Base-by-base conservation (phyloP, 2,329 filamentous ascomycete genomes). In the Fusarium tanahbumbuense region DNA sequence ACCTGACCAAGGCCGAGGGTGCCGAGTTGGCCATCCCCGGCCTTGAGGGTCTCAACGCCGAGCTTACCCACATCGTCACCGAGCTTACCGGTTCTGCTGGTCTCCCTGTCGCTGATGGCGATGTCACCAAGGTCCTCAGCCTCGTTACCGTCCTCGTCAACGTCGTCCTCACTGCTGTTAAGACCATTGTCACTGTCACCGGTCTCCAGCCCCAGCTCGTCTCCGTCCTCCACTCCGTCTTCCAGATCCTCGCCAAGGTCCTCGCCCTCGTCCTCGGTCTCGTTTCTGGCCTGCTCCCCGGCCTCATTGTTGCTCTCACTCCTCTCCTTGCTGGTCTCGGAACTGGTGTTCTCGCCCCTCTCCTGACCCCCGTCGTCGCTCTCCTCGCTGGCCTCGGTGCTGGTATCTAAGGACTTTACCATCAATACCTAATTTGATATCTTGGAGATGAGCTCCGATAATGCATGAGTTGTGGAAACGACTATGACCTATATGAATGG, bases 251-350 rank as follows among this genome's bases (percentile, higher is more conserved):
- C 37, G 47, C 72, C 60, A 70, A 74, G 53, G 57, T 78, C 20
- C 63, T 78, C 11, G 42, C 37, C 18, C 67, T 74, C 5, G 62
- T 78, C 67, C 67, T 65, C 22, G 73, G 67, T 30, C 67, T 76
- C 28, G 55, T 77, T 12, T 45, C 40, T 20, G 71, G 42, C 30
- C 60, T 75, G 50, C 44, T 77, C n/a, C 74, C 76, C 45, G 73
- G 68, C 11, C 64, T 78, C 23, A 27, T 76, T 32, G 63, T 65
- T 49, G 69, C 53, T 28, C 75, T 78, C 16, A 56, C 52, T 44
- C 76, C 76, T 63, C 66, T 78, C 60, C 75, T 78, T 15, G 58
- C 67, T 45, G 73, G 64, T 13, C 68, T 78, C 49, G 64, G 72
- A 27, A 68, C 62, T 44, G 72, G 66, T 25, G 37, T 77, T n/a